These are phyloP conservation scores for Sporothrix brunneoviolacea DNA, from an alignment of 2,329 filamentous ascomycete genomes.

Conservation along the genomic window DNA sequence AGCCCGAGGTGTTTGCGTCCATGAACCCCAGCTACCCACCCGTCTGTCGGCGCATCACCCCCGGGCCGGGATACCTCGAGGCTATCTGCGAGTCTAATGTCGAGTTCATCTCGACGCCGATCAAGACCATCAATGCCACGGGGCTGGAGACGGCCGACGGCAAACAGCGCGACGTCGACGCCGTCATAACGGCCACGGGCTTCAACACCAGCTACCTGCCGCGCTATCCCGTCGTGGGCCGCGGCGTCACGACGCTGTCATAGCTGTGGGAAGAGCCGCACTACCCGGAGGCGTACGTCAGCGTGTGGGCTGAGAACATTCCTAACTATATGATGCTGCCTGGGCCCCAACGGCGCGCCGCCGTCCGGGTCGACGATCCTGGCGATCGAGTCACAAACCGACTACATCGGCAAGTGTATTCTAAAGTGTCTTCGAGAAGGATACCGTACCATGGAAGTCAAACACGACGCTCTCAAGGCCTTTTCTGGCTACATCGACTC, in stretches of 20 bases:
- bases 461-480: not conserved
- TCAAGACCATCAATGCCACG: slow-evolving; percentile 28
- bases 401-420: slow-evolving; percentile 10
- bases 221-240: slow-evolving; percentile 42
- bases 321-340: slow-evolving; percentile 10
- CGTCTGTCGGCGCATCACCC: slow-evolving; percentile 41
- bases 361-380: slow-evolving; percentile 9
- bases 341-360: slow-evolving; percentile 13
- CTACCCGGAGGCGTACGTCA: slow-evolving; percentile 9
- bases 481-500: slow-evolving; percentile 4
- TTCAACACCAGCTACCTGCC: slow-evolving; percentile 41
- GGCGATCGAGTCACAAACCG: slow-evolving; percentile 2
- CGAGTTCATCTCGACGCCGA: slow-evolving; percentile 35
- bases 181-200: slow-evolving; percentile 31
- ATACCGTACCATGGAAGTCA: slow-evolving; percentile 2
- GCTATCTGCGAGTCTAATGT: slow-evolving; percentile 40
- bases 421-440: slow-evolving; percentile 8
- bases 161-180: slow-evolving; percentile 21
- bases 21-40: slow-evolving; percentile 42
- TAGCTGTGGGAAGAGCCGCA: slow-evolving; percentile 3
- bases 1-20: slow-evolving; percentile 21
- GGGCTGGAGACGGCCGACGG: slow-evolving; percentile 25
- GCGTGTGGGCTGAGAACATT: slow-evolving; percentile 6
- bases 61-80: slow-evolving; percentile 43
- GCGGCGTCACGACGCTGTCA: not conserved